Conservation (phyloP, 495 filamentous ascomycete genomes). For the Neurospora tetrasperma region DNA sequence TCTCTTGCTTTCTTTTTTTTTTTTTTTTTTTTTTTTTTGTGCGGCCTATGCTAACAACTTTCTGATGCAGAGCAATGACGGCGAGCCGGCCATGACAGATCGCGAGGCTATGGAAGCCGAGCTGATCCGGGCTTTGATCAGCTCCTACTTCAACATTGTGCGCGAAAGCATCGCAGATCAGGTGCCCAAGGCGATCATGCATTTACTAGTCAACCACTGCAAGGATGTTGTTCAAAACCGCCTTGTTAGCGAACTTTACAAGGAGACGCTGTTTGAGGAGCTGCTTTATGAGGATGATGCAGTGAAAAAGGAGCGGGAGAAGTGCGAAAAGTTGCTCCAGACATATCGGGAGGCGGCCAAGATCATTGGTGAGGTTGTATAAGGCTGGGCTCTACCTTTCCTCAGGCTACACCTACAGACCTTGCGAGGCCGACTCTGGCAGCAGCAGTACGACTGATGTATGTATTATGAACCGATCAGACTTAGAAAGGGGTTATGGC, state of each 20-base stretch:
- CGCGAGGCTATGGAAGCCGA: slow-evolving; percentile 95
- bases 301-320: slow-evolving; percentile 94
- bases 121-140: slow-evolving; percentile 89
- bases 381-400: slow-evolving; percentile 16
- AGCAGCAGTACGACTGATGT: not conserved
- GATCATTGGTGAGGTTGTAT: slow-evolving; percentile 94
- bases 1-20: not conserved
- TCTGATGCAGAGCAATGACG: slow-evolving; percentile 30
- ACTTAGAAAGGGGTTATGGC: not conserved
- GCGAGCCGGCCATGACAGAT: slow-evolving; percentile 81
- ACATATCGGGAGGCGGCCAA: slow-evolving; percentile 96
- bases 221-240: slow-evolving; percentile 97
- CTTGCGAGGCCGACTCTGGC: not conserved
- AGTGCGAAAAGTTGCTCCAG: slow-evolving; percentile 86
- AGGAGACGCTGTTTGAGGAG: slow-evolving; percentile 85
- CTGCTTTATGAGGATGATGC: slow-evolving; percentile 94
- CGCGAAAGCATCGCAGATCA: slow-evolving; percentile 95
- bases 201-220: slow-evolving; percentile 93
- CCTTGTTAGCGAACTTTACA: slow-evolving; percentile 90
- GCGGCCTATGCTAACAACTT: slow-evolving; percentile 18
- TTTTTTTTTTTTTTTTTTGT: no score
- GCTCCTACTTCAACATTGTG: slow-evolving; percentile 97
- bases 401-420: not conserved
- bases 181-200: slow-evolving; percentile 98
- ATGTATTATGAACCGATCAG: not conserved